Evolutionary conservation across 2,329 filamentous ascomycete species (phyloP), one percentile per base, ranked within the genome.

Genomic region (Elsinoe australis): DNA sequence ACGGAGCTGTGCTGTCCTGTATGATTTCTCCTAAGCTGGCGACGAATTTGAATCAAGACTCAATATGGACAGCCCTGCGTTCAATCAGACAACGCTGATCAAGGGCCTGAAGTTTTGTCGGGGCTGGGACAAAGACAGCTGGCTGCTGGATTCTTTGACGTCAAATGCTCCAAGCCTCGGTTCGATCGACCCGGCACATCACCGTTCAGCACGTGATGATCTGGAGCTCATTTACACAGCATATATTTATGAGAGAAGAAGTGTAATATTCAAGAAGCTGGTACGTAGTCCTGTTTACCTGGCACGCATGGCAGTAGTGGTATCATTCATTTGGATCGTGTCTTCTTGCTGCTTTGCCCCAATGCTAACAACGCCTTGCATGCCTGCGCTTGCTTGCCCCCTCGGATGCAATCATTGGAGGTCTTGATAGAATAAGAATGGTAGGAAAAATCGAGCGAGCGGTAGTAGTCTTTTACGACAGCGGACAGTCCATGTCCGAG

Each of bases 281-380:
- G 39, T 44, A 44, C 28, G 15, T 32, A 32, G 39, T 44, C 39
- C 39, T 44, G 39, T 44, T 44, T 44, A 26, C 39, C 39, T 32
- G 39, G 39, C 39, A 44, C 26, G 21, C 26, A 21, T 44, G 39
- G 39, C 39, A 44, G 18, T 44, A 26, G 39, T 44, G 39, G 39
- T 44, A 44, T 44, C 39, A 44, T 44, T 44, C 39, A 18, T 44
- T 44, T 24, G 26, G 17, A 29, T 44, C 39, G 39, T 44, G 15
- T 44, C 39, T 44, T 29, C 26, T 12, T 44, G 39, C 39, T 44
- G 17, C 24, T 32, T 24, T 44, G 39, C 12, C 39, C 39, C 26
- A 32, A 44, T 44, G 39, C 39, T 44, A 18, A 10, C 10, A 48
- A 48, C 45, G 45, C 45, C 45, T 38, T 21, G 45, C 45, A 48